Evolutionary conservation across 306 rosid genomes (phyloP), one percentile per base, ranked within the genome.

Genomic region (Rosa rugosa): DNA sequence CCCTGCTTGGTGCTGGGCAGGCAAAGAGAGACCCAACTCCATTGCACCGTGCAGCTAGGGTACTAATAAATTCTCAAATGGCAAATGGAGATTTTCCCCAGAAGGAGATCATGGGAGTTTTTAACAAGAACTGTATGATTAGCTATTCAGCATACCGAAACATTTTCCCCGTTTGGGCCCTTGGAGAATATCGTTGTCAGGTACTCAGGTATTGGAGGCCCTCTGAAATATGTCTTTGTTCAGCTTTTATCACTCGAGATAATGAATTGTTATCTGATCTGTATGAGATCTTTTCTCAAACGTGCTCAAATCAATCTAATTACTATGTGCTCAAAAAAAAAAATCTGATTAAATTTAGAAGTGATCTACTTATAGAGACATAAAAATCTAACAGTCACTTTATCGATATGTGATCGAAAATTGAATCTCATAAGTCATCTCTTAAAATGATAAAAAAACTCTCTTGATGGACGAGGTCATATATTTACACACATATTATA

Each of bases 71-170:
- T 70, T 79, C 86, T 50, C 86, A 79, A 41, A 79, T 83, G 77
- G 77, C 56, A 3, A 80, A 79, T 40, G 86, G 86, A 47, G 86
- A 79, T 69, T 83, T 83, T 51, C 86, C 83, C 75, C 83, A 83
- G 64, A 78, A 85, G 85, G 88, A 85, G 68, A 81, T 85, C 69
- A 85, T 79, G 76, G 85, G 85, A 75, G 81, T 85, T 2, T 85
- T 85, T 77, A 85, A 85, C 83, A 81, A 81, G 72, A 85, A 85
- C 45, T 81, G 88, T 77, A 85, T 78, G 88, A 85, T 81, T 77
- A 81, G 76, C 64, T 85, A 85, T 71, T 53, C 88, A 6, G 88
- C 85, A 20, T 85, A 84, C 78, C 73, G 73, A 3, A 84, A 84
- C 60, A 77, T 77, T 67, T 74, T 77, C 53, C 79, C 82, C 7